Evolutionary conservation across 805 yeast species (phyloP).

Genomic region (Clavispora carvajalis): DNA sequence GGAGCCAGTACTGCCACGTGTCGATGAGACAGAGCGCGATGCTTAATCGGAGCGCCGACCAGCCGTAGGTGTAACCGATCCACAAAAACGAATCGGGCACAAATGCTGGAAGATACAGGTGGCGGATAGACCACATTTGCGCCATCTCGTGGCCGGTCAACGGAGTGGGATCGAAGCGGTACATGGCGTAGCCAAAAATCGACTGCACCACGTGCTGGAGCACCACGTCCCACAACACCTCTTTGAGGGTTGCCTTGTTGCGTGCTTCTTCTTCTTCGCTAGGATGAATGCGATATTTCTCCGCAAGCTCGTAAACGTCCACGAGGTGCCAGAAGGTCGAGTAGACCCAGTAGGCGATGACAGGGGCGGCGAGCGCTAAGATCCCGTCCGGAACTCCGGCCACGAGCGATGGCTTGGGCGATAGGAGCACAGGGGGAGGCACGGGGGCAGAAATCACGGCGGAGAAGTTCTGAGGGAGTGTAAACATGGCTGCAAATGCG

Average conservation of each 20-base stretch:
- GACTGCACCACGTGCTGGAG: slow-evolving; percentile 84
- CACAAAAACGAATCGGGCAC: slow-evolving; percentile 48
- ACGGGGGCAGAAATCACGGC: slow-evolving; percentile 9
- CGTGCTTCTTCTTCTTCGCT: slow-evolving; percentile 74
- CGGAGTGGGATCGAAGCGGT: slow-evolving; percentile 52
- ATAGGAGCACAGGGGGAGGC: slow-evolving; percentile 11
- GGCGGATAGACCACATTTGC: slow-evolving; percentile 42
- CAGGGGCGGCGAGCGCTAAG: slow-evolving; percentile 68
- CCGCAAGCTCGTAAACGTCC: slow-evolving; percentile 72
- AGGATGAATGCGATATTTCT: slow-evolving; percentile 84
- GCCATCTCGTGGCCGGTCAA: slow-evolving; percentile 46
- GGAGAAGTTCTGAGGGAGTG: slow-evolving; percentile 19
- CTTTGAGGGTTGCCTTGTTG: slow-evolving; percentile 65
- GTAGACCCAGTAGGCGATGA: slow-evolving; percentile 78
- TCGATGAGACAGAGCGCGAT: slow-evolving; percentile 75
- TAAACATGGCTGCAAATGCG: not conserved
- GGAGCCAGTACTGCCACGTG: slow-evolving; percentile 93
- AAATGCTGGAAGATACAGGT: slow-evolving; percentile 31
- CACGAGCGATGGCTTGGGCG: slow-evolving; percentile 41
- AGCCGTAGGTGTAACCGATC: slow-evolving; percentile 55
- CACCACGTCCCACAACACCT: slow-evolving; percentile 77
- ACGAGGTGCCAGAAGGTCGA: slow-evolving; percentile 69
- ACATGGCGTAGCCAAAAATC: slow-evolving; percentile 54
- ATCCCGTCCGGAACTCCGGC: slow-evolving; percentile 66
- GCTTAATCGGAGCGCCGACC: slow-evolving; percentile 52